Conservation (phyloP, 176 grass and related monocot species). For the Musa acuminata region DNA sequence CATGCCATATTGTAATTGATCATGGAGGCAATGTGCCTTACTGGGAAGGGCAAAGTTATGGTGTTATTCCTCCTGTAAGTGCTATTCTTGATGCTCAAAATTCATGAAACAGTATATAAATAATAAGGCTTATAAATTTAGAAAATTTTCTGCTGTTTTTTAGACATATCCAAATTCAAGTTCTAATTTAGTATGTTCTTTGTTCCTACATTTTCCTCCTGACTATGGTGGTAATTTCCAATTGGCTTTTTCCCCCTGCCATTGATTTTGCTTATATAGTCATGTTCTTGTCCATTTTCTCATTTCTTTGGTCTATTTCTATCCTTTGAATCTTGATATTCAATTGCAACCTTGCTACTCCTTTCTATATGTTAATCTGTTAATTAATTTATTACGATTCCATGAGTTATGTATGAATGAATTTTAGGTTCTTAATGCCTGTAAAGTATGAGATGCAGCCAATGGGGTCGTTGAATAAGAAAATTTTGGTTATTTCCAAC, state of each 20-base stretch:
- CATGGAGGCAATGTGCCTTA: conserved; percentile 84
- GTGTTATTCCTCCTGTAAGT: conserved; percentile 76
- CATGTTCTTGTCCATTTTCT: not conserved
- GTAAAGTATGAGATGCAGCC: not conserved
- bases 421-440: not conserved
- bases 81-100: conserved; percentile 8
- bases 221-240: not conserved
- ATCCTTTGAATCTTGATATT: not conserved
- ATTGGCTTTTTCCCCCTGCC: not conserved
- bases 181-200: not conserved
- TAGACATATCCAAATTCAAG: not conserved
- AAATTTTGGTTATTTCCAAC: too few relatives aligned
- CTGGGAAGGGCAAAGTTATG: conserved; percentile 94
- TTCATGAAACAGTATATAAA: not conserved
- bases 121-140: not conserved
- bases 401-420: not conserved
- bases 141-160: not conserved
- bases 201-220: not conserved
- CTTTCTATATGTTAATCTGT: not conserved
- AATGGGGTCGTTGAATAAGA: too few relatives aligned
- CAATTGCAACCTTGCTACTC: not conserved
- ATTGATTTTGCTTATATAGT: not conserved
- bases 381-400: not conserved
- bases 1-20: conserved; percentile 83
- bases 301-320: not conserved